These are phyloP conservation scores for Guadua angustifolia DNA, from an alignment of 176 grass and related monocot genomes.

Conservation along the genomic window DNA sequence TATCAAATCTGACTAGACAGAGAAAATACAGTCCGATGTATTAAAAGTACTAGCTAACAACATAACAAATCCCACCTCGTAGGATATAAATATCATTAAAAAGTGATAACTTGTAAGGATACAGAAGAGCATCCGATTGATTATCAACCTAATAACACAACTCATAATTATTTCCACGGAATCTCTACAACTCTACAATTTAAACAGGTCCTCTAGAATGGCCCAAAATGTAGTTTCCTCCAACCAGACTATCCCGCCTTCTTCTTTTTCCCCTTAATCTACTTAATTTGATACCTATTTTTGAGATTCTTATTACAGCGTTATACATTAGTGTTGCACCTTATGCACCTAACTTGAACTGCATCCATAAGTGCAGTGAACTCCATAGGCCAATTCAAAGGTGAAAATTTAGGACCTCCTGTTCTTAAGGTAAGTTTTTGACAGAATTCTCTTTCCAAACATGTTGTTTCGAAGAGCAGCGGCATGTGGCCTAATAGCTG, in stretches of 20 bases:
- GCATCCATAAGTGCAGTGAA: background rate
- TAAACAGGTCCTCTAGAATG: background rate
- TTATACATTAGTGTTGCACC: constrained; percentile 23
- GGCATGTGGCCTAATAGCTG: constrained; percentile 48
- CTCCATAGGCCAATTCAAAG: background rate
- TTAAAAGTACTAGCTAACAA: background rate
- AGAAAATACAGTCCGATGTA: background rate
- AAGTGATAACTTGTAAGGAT: background rate
- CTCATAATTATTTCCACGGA: constrained; percentile 29
- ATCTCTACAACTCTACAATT: constrained; percentile 25
- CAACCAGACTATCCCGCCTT: background rate
- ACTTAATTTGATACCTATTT: background rate
- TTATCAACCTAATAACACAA: background rate
- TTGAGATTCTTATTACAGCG: constrained; percentile 23
- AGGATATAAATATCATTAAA: background rate
- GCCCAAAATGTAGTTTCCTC: constrained; percentile 39
- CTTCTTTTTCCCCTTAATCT: background rate
- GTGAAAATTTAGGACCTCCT: constrained; percentile 8
- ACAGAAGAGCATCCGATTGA: background rate
- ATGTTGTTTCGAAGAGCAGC: constrained; percentile 53
- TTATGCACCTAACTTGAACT: background rate
- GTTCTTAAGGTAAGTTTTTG: constrained; percentile 56
- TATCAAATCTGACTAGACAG: background rate
- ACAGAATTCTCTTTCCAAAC: constrained; percentile 66
- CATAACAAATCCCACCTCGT: background rate